A percentile compares a stretch with the other conserved stretches of the same genome.
Evolutionary conservation across 352 stramenopile genomes (phyloP).

Genomic region (Thraustotheca clavata): DNA sequence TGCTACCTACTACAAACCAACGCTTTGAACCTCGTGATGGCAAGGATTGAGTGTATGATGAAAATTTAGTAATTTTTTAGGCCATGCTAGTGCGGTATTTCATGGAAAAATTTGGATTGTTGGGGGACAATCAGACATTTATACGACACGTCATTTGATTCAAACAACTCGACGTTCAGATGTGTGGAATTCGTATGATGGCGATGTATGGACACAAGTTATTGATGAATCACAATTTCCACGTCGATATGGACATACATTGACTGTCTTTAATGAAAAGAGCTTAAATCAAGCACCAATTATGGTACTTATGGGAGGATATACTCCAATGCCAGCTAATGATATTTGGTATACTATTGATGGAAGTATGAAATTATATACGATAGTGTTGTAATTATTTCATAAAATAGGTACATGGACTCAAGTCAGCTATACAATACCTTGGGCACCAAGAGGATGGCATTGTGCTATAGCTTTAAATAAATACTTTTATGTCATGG

Average conservation of each 20-base stretch:
- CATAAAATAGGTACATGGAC: constrained; percentile 34
- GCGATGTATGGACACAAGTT: constrained; percentile 45
- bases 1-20: not conserved
- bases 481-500: constrained; percentile 53
- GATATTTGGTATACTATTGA: constrained; percentile 66
- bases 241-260: constrained; percentile 57
- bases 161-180: constrained; percentile 57
- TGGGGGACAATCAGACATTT: constrained; percentile 55
- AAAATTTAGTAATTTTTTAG: constrained; percentile 24
- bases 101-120: constrained; percentile 58
- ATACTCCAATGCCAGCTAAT: constrained; percentile 60
- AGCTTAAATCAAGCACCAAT: not conserved
- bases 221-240: constrained; percentile 69
- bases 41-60: not conserved
- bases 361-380: constrained; percentile 32
- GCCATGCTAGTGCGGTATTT: constrained; percentile 54
- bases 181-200: constrained; percentile 50
- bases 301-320: constrained; percentile 54
- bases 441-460: constrained; percentile 57
- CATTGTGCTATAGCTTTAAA: constrained; percentile 64
- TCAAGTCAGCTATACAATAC: constrained; percentile 28
- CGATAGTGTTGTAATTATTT: not conserved
- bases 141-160: constrained; percentile 69
- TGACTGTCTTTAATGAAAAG: constrained; percentile 52
- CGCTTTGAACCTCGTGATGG: constrained; percentile 14